Percentiles rank a stretch among this genome's conserved stretches.
These are phyloP conservation scores for Wickerhamiella occidentalis DNA, from an alignment of 805 yeast species.

Conservation along the genomic window DNA sequence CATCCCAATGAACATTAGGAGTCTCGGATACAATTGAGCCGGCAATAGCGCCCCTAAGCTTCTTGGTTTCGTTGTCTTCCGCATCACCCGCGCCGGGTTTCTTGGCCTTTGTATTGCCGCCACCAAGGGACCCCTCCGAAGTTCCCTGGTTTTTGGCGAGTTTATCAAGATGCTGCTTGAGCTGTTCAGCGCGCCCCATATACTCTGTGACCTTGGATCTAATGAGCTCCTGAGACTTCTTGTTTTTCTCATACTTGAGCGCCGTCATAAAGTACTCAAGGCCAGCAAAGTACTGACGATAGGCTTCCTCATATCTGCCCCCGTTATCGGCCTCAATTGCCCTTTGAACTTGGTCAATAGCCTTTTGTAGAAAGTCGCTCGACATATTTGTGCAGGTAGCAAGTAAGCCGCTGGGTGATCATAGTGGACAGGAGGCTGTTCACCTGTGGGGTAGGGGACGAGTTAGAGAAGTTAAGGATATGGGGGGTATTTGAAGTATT, in stretches of 20 bases:
- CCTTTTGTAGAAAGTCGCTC: constrained; percentile 73
- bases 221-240: constrained; percentile 76
- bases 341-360: constrained; percentile 85
- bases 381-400: constrained; percentile 16
- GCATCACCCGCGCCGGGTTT: constrained; percentile 33
- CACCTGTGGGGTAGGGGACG: too few species aligned
- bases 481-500: too few species aligned
- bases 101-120: constrained; percentile 43
- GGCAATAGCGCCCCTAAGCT: constrained; percentile 78
- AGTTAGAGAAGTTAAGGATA: too few species aligned
- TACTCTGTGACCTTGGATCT: constrained; percentile 85
- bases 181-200: constrained; percentile 81
- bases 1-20: constrained; percentile 90
- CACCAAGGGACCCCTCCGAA: constrained; percentile 41
- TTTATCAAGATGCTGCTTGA: constrained; percentile 77
- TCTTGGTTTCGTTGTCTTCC: constrained; percentile 77
- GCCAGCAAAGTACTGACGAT: constrained; percentile 82
- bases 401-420: background rate
- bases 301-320: constrained; percentile 85
- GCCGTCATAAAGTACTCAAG: constrained; percentile 93
- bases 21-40: constrained; percentile 85
- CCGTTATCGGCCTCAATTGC: constrained; percentile 93
- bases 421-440: background rate
- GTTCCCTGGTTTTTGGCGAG: constrained; percentile 35
- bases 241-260: constrained; percentile 80